Percentiles rank a stretch among this genome's conserved stretches.
Conservation (phyloP, 345 rosid genomes). For the Murraya koenigii region DNA sequence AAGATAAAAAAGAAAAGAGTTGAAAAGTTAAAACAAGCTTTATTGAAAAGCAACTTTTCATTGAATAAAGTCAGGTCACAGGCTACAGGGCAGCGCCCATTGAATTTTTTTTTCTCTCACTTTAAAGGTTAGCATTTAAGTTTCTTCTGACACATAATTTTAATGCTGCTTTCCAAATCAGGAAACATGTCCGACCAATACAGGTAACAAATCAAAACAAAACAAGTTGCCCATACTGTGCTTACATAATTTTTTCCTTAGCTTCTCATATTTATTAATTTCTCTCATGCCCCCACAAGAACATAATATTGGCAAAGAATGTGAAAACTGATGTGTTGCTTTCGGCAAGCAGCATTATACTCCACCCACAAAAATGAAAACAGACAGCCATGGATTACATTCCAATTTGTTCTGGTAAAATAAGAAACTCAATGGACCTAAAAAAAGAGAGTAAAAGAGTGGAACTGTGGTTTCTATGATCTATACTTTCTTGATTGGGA, state of each 20-base stretch:
- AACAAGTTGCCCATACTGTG: background rate
- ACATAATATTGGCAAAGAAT: background rate
- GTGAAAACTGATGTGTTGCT: conserved; percentile 3
- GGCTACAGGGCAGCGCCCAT: background rate
- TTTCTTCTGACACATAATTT: background rate
- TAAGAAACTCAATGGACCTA: background rate
- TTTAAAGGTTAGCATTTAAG: conserved; percentile 1
- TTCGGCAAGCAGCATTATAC: background rate
- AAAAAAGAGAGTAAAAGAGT: background rate
- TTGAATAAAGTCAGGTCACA: background rate
- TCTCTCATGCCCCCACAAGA: background rate
- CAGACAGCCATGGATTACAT: background rate
- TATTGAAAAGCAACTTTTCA: background rate
- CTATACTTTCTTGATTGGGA: background rate
- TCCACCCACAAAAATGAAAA: background rate
- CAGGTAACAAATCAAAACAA: background rate
- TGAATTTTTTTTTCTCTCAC: background rate
- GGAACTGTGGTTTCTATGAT: background rate
- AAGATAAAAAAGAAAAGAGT: no score
- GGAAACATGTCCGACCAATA: background rate
- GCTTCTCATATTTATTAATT: background rate
- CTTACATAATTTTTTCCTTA: no score
- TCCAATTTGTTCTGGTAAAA: background rate
- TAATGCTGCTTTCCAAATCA: conserved; percentile 2
- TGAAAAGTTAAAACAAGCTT: background rate